Evolutionary conservation across 1,284 basidiomycete genomes (phyloP), one percentile per base, ranked within the genome.

Genomic region (Entoloma clypeatum): DNA sequence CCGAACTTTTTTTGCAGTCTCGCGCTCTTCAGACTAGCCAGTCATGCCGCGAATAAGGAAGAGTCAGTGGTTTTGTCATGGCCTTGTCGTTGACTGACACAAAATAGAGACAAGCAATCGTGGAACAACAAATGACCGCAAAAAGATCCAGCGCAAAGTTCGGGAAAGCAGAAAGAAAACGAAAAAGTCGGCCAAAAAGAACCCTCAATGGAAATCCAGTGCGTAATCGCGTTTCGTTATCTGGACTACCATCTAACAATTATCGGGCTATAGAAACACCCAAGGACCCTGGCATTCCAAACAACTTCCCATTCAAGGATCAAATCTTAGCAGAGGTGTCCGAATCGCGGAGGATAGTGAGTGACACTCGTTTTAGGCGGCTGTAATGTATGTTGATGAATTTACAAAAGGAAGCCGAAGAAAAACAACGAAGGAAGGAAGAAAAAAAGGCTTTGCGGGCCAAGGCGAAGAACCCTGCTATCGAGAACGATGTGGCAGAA

Each of bases 261-360:
- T n/a, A 5, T 32, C 14, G 18, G 18, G 26, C 27, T 51, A 13
- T 49, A 75, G 76, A 88, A 72, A 81, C 75, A 61, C 80, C 72
- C 64, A 91, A 75, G 62, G 95, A 99, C 61, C 91, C 88, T 18
- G 96, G 96, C 34, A 95, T 99, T 47, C 95, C 95, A n/a, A 96
- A 89, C 67, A 85, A 82, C 48, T 96, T 94, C 69, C 95, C 94
- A 3, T 96, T 87, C 77, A 99, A 98, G 71, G 95, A 97, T 60
- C 85, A 95, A 65, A 85, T 99, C 44, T 73, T 99, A 29, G 92
- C 92, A 10, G 95, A 99, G 60, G 76, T 93, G 29, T 83, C 82
- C 31, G 86, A 88, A 52, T 76, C 89, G 59, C 79, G 90, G 49
- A 74, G 85, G 55, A 63, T 72, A 48, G 87, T 91, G 56, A 52